A percentile compares a stretch with the other conserved stretches of the same genome.
phyloP scores from a whole-genome alignment of 768 basidiomycete species.

The Pleurotus pulmonarius region DNA sequence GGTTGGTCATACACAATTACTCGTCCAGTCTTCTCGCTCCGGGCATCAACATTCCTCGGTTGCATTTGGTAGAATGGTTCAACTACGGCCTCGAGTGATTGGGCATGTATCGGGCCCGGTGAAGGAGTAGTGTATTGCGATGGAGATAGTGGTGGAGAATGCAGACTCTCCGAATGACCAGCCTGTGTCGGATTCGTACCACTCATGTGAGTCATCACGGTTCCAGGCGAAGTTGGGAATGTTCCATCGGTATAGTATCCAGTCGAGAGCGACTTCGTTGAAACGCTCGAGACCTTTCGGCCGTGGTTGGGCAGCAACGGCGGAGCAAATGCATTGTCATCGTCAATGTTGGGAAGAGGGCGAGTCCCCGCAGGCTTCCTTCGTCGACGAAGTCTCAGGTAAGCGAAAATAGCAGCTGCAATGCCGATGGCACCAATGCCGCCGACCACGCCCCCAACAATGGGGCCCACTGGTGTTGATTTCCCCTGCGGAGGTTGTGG shows the following conservation, averaged over 20 bases:
- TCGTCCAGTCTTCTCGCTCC: slow-evolving; percentile 2
- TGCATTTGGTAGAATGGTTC: not conserved
- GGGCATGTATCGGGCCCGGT: not conserved
- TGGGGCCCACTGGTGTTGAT: slow-evolving; percentile 1
- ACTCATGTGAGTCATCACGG: not conserved
- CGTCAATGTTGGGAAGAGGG: not conserved
- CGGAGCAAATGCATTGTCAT: not conserved
- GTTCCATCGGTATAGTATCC: not conserved
- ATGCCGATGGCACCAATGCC: not conserved
- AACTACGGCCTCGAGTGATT: not conserved
- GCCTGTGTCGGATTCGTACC: not conserved
- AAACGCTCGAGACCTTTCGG: too few relatives aligned
- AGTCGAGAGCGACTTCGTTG: not conserved
- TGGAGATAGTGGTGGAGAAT: not conserved
- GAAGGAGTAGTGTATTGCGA: not conserved
- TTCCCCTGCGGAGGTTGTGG: not conserved
- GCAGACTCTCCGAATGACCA: not conserved
- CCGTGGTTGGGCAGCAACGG: not conserved
- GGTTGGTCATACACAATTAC: not conserved
- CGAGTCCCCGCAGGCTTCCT: not conserved
- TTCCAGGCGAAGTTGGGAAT: not conserved
- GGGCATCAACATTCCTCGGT: not conserved
- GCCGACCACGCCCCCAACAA: slow-evolving; percentile 8
- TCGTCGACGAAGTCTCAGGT: not conserved
- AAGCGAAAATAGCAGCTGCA: not conserved